Evolutionary conservation across 441 rosid species (phyloP), one percentile per base, ranked within the genome.

Genomic region (Arabidopsis hybrid): DNA sequence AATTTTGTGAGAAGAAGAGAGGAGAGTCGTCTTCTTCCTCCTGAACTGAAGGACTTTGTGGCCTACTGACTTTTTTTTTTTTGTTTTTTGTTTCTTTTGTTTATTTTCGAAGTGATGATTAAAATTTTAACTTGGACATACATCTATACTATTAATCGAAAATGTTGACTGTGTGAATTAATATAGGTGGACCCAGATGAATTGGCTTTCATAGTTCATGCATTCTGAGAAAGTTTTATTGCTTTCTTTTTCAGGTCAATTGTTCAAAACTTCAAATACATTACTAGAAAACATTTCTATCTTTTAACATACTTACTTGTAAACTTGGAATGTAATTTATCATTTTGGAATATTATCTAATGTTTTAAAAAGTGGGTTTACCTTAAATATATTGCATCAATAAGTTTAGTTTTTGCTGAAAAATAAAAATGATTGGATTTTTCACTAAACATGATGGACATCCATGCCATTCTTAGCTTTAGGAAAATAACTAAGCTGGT

Each of bases 41-140:
- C 69, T 52, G 65, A 60, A 60, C 73, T 59, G 35, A 68, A 67
- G 64, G 78, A 75, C 69, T 70, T 70, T 64, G 74, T 63, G 61
- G 75, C 72, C 50, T 69, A 59, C 68, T 58, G 62, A 65, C 51
- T 64, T 64, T 56, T 2, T 69, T 55, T 3, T 34, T 9, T 55
- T 55, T 2, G 51, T 40, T 13, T 68, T 4, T 35, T 60, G 3
- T 3, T 40, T n/a, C n/a, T 29, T 32, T 14, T 5, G 10, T 40
- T 56, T 7, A 2, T 17, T 46, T 36, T 7, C 29, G n/a, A 14
- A 12, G 29, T 50, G 43, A 31, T 53, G 46, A 50, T 49, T 51
- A 4, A 8, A 31, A 11, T 61, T 43, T 31, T 52, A 29, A 42
- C 18, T 64, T 46, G 0, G 10, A 11, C 49, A n/a, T n/a, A n/a